A percentile compares a stretch with the other conserved stretches of the same genome.
phyloP scores from a whole-genome alignment of 2,329 filamentous ascomycete genomes.

The Colletotrichum trifolii region DNA sequence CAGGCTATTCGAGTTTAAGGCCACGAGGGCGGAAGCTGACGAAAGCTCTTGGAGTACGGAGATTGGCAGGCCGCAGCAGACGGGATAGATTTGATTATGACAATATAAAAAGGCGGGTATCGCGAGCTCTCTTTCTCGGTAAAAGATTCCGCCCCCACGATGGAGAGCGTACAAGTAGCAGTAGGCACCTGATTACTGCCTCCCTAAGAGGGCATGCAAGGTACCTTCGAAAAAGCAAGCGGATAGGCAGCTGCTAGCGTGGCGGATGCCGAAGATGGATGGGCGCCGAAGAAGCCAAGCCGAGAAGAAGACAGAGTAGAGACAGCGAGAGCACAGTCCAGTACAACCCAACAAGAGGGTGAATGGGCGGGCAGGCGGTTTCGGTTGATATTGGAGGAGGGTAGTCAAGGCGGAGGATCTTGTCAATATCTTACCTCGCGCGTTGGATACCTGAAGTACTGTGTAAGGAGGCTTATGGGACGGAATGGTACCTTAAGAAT shows the following conservation, averaged over 20 bases:
- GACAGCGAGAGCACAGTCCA: no score
- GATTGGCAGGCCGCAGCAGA: conserved; percentile 29
- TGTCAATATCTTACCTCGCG: no score
- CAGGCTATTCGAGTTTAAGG: not conserved
- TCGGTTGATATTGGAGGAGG: not conserved
- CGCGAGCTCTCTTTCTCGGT: not conserved
- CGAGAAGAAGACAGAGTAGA: no score
- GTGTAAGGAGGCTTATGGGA: not conserved
- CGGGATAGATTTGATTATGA: conserved; percentile 28
- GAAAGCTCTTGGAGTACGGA: conserved; percentile 14
- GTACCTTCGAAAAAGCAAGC: not conserved
- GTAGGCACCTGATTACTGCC: no score
- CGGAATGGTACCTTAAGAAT: not conserved
- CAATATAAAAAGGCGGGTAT: conserved; percentile 35
- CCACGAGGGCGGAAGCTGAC: not conserved
- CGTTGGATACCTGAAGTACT: not conserved
- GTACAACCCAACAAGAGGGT: no score
- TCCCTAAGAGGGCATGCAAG: no score
- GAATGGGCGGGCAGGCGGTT: no score
- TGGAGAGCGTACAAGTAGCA: no score
- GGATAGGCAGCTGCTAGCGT: not conserved
- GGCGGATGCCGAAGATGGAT: no score
- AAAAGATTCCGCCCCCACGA: not conserved
- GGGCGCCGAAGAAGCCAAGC: no score
- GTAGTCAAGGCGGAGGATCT: not conserved